phyloP scores from a whole-genome alignment of 805 yeast genomes.

The Candida sphagnicola region DNA sequence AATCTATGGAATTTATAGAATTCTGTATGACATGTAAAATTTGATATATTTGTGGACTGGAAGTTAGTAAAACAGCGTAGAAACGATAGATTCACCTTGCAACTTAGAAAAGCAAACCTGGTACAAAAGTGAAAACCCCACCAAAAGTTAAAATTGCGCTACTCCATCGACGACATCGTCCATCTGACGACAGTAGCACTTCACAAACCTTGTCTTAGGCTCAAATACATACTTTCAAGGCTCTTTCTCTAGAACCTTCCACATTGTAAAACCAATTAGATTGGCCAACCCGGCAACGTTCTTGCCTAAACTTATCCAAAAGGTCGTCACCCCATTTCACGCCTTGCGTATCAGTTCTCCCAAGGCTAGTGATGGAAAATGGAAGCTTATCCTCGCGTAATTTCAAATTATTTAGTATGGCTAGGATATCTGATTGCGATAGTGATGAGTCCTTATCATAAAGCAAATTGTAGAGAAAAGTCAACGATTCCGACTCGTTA shows the following conservation, averaged over 20 bases:
- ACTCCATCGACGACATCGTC: too few relatives aligned
- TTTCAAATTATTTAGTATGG: constrained; percentile 32
- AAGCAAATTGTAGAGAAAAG: constrained; percentile 35
- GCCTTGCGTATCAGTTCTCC: constrained; percentile 30
- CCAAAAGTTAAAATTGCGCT: too few relatives aligned
- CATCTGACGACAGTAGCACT: too few relatives aligned
- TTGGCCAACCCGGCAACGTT: constrained; percentile 31
- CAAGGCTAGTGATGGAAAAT: constrained; percentile 15
- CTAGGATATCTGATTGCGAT: constrained; percentile 32
- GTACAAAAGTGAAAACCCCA: too few relatives aligned
- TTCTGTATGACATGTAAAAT: constrained; percentile 23
- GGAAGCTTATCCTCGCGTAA: constrained; percentile 32
- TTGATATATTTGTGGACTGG: constrained; percentile 2
- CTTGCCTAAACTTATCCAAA: constrained; percentile 26
- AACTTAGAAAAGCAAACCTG: too few relatives aligned
- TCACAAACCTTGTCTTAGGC: too few relatives aligned
- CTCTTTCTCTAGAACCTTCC: constrained; percentile 28
- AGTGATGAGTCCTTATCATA: constrained; percentile 32
- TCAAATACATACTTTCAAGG: constrained; percentile 28
- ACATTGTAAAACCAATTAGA: constrained; percentile 36
- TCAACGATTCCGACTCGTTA: constrained; percentile 37
- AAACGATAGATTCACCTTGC: too few relatives aligned
- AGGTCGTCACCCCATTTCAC: constrained; percentile 32
- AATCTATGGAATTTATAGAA: constrained; percentile 37
- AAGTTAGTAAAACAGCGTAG: constrained; percentile 25